Base-by-base conservation (phyloP, 2,329 filamentous ascomycete genomes). In the Cladophialophora immunda region DNA sequence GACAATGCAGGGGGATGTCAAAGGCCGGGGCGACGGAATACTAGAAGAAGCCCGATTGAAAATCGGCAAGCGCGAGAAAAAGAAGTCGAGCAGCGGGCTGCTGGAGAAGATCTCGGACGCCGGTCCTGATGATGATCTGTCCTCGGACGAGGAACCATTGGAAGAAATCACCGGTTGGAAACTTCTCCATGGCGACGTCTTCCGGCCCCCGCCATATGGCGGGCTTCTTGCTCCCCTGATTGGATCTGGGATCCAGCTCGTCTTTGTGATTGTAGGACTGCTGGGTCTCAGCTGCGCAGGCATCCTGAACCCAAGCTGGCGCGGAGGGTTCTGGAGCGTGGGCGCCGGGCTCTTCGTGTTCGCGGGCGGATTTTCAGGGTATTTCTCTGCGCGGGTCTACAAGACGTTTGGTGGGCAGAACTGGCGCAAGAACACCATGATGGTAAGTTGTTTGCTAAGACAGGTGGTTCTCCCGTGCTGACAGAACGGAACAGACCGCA, bases 101-200 rank as follows among this genome's bases (percentile, higher is more conserved):
- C 80, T 92, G 5, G 89, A 90, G 19, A 81, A 52, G 84, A 86
- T 68, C 67, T 82, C 70, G 45, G 86, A 83, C 60, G 80, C 78
- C 72, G 88, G 84, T 68, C 82, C 81, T 1, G 75, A 80, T 62
- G 66, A 73, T 25, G 60, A 70, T 6, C 63, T 85, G 8, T 85
- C 84, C 4, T 90, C 87, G 4, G 91, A 93, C 57, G 91, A 92
- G 1, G 91, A 93, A 71, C 80, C 86, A 0, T 77, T 92, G 6
- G 93, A 97, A 74, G 93, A 97, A 72, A 85, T 91, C 30, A 92
- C 91, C 1, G 92, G 93, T 58, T 97, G 93, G 93, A 97, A 97
- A 77, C 82, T 95, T 17, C 84, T 97, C 2, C 92, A 96, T 74
- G 92, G 87, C n/a, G 93, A 97, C 77, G 92, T 96, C 3, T 97